Base-by-base conservation (phyloP, 495 filamentous ascomycete genomes). In the Tricharina praecox region DNA sequence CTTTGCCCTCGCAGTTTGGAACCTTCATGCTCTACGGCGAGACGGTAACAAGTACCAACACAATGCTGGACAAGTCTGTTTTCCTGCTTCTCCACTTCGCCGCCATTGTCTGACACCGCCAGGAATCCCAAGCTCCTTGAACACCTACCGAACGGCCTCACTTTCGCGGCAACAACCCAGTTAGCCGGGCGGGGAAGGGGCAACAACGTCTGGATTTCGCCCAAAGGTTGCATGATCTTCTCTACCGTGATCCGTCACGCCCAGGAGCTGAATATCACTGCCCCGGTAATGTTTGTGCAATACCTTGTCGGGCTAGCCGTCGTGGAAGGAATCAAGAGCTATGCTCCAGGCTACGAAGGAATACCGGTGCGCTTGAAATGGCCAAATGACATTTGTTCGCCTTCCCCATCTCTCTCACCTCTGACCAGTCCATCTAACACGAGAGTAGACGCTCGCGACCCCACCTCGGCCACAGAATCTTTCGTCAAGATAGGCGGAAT, bases 401-500 rank as follows among this genome's bases (percentile, higher is more conserved):
- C 26, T 21, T 13, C 25, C 20, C 39, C 5, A 8, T 18, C 15
- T 32, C 13, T 20, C 32, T n/a, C 20, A 19, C 9, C 21, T 10
- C 11, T n/a, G 16, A 30, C n/a, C n/a, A 19, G 9, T 4, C 1
- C 21, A 34, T 44, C 8, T 32, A 13, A 9, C 36, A n/a, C 9
- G n/a, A 24, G 20, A 10, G 25, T 48, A 79, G 75, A 87, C 61
- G 86, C 83, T 0, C 68, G 73, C 9, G 82, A 86, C 56, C 85
- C 85, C 1, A 64, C 63, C 23, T 69, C 77, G 1, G 64, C 67
- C 23, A 64, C 73, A 23, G 70, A 75, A 26, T 62, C 70, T 10
- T 92, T 85, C 59, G 77, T 86, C 52, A 99, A 99, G 55, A 87
- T 99, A 41, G 85, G 81, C 55, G 90, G 90, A 10, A 93, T 95